phyloP scores from a whole-genome alignment of 768 basidiomycete genomes.

The Psilocybe cubensis region DNA sequence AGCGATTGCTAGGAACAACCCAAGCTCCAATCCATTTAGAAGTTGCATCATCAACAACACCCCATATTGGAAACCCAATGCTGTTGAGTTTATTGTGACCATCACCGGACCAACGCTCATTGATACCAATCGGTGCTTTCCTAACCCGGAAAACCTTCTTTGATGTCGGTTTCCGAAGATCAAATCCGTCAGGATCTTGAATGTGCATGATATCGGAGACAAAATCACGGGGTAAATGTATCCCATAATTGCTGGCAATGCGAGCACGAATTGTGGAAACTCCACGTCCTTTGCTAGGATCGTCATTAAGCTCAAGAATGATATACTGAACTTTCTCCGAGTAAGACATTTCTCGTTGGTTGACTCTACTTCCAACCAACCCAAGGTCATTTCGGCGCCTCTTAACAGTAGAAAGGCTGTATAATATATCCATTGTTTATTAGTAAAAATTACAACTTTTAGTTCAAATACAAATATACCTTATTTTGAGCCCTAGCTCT shows the following conservation, averaged over 20 bases:
- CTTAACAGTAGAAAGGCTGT: conserved; percentile 21
- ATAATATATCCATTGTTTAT: neutral
- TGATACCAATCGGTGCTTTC: conserved; percentile 34
- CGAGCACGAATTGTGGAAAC: conserved; percentile 18
- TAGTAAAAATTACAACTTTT: conserved; percentile 13
- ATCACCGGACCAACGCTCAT: conserved; percentile 39
- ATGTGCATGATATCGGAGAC: conserved; percentile 31
- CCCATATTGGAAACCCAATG: conserved; percentile 44
- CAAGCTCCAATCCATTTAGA: conserved; percentile 33
- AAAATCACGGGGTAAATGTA: conserved; percentile 18
- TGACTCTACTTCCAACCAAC: conserved; percentile 18
- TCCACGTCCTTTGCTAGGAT: conserved; percentile 20
- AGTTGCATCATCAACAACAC: conserved; percentile 34
- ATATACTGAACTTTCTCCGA: conserved; percentile 23
- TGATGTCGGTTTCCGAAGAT: conserved; percentile 25
- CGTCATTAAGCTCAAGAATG: conserved; percentile 23
- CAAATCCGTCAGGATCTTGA: conserved; percentile 31
- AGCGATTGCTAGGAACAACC: conserved; percentile 41
- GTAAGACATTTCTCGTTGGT: conserved; percentile 18
- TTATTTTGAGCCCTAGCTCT: conserved; percentile 19
- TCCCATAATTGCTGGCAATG: conserved; percentile 20
- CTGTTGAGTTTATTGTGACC: conserved; percentile 43
- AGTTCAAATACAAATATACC: conserved; percentile 18
- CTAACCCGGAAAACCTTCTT: conserved; percentile 28
- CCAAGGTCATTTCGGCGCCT: conserved; percentile 17